phyloP scores from a whole-genome alignment of 2,329 filamentous ascomycete genomes.

The Xylaria sp. region DNA sequence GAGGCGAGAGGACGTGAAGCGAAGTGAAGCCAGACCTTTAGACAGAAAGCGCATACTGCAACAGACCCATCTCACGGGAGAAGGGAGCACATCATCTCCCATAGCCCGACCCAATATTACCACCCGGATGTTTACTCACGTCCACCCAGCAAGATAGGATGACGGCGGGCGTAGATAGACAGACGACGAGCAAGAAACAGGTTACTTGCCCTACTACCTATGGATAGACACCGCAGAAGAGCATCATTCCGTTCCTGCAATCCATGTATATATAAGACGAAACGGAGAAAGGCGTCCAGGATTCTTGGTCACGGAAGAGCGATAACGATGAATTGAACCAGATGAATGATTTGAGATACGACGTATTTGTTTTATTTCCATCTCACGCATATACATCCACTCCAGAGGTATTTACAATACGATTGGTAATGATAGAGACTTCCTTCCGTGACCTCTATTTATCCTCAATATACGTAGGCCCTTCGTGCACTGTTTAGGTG shows the following conservation, averaged over 20 bases:
- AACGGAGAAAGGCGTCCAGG: background rate
- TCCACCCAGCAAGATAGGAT: background rate
- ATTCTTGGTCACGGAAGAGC: background rate
- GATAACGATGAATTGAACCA: background rate
- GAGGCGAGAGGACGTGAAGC: background rate
- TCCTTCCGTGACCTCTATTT: background rate
- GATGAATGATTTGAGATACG: background rate
- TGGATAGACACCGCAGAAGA: background rate
- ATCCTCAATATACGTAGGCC: conserved; percentile 4
- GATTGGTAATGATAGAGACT: background rate
- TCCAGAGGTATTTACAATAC: background rate
- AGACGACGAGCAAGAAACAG: background rate
- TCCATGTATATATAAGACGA: background rate
- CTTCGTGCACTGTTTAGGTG: background rate
- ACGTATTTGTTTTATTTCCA: background rate
- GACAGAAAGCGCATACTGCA: background rate
- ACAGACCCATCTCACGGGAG: background rate
- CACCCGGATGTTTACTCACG: background rate
- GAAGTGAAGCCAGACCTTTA: background rate
- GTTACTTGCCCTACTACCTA: background rate
- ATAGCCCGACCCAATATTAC: background rate
- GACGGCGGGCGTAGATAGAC: background rate
- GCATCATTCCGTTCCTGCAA: background rate
- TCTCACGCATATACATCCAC: background rate
- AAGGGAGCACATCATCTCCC: background rate